Evolutionary conservation across 257 asterid species (phyloP).

Genomic region (Solanum etuberosum): DNA sequence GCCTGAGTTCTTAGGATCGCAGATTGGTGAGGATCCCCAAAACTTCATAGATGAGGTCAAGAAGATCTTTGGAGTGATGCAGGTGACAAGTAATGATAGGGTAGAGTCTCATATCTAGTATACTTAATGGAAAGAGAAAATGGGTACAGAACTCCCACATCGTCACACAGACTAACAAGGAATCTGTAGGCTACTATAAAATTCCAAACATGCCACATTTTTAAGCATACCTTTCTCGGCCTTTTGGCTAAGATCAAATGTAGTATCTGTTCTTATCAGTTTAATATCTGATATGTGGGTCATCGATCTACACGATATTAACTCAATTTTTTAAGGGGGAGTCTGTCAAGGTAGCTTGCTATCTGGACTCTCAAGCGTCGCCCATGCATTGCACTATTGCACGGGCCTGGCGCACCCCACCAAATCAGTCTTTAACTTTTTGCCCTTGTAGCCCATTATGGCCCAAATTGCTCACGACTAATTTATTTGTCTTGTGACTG

Average conservation of each 20-base stretch:
- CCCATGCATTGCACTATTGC: not conserved
- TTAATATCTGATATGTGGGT: not conserved
- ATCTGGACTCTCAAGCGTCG: not conserved
- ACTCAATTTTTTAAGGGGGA: not conserved
- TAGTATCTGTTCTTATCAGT: slow-evolving; percentile 82
- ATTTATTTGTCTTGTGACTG: too few relatives aligned
- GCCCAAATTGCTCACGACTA: not conserved
- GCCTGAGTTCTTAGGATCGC: too few relatives aligned
- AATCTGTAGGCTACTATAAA: not conserved
- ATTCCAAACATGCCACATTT: fast-evolving
- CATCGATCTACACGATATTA: not conserved
- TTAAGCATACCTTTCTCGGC: slow-evolving; percentile 59
- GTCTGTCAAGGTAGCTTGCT: not conserved
- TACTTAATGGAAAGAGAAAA: too few relatives aligned
- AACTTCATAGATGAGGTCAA: too few relatives aligned
- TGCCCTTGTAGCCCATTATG: not conserved
- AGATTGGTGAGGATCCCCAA: too few relatives aligned
- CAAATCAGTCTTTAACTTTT: not conserved
- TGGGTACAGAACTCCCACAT: not conserved
- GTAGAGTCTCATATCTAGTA: too few relatives aligned
- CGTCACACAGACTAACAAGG: not conserved
- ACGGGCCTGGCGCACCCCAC: not conserved
- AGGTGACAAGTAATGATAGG: too few relatives aligned
- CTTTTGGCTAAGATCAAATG: slow-evolving; percentile 71
- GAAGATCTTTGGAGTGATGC: too few relatives aligned